Evolutionary conservation across 257 asterid species (phyloP), one percentile per base, ranked within the genome.

Genomic region (Solanum piurae): DNA sequence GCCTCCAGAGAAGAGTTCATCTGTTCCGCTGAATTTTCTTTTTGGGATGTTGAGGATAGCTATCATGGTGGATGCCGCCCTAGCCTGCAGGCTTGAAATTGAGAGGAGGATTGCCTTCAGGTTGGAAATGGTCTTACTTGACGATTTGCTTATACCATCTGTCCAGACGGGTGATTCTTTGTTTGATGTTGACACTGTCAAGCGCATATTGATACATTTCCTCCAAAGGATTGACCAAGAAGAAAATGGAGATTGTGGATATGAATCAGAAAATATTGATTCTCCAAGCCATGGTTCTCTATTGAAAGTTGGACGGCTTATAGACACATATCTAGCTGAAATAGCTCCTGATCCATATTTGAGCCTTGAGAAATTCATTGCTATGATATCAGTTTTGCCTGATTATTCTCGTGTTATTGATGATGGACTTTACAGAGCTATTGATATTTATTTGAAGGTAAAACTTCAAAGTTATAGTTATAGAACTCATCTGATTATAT

Each of bases 371-470:
- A 93, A 94, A 88, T 93, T 95, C 91, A 86, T 91, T 40, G 85
- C 93, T 55, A 86, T 94, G 91, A 77, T 91, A 23, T 94, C 92
- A 55, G 90, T 91, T 44, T 91, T 95, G 11, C 98, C 98, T 1
- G 98, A 94, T 86, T 93, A 93, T 89, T 95, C 96, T 76, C 94
- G 98, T 25, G 93, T 92, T 42, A 88, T 93, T 21, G 94, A 93
- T 23, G 98, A 94, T 34, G 95, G 96, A 21, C 93, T 94, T 37
- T 94, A 95, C 84, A 88, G 96, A 84, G 96, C 98, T 86, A 91
- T 93, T 23, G 95, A 95, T 87, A 92, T 94, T 86, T 93, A 90
- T 92, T 76, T 94, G 25, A 95, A 94, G 96, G 98, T 94, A 31
- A 91, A 87, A 71, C 68, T 60, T 72, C 27, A 6, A 87, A 12